Evolutionary conservation across 352 stramenopile species (phyloP).

Genomic region (Globisporangium carolinianum): DNA sequence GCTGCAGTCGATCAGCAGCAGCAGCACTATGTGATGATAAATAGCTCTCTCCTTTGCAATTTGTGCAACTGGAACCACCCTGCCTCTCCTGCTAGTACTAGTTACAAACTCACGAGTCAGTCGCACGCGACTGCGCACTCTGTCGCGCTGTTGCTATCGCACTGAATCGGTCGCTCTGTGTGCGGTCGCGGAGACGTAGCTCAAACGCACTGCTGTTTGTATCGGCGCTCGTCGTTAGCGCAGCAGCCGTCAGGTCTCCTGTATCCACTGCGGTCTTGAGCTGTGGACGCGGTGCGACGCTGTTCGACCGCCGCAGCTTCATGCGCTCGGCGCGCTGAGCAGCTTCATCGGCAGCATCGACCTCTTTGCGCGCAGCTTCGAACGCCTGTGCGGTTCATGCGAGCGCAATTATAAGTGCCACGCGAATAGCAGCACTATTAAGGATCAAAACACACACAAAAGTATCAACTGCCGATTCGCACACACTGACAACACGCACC

Average conservation of each 20-base stretch:
- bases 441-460: neutral
- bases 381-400: conserved; percentile 30
- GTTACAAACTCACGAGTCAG: too few relatives aligned
- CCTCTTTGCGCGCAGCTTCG: conserved; percentile 54
- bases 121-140: neutral
- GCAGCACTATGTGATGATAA: too few relatives aligned
- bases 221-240: too few relatives aligned
- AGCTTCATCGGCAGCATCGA: conserved; percentile 60
- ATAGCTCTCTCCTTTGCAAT: too few relatives aligned
- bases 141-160: neutral
- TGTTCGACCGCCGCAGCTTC: conserved; percentile 38
- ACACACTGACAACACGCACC: conserved; percentile 15
- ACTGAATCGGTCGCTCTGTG: neutral
- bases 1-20: too few relatives aligned
- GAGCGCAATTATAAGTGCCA: neutral
- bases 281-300: conserved; percentile 3
- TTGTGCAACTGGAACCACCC: too few relatives aligned
- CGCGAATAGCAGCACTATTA: neutral
- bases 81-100: too few relatives aligned
- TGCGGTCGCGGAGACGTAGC: too few relatives aligned
- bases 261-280: too few relatives aligned
- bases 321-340: conserved; percentile 44
- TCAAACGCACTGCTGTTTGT: too few relatives aligned
- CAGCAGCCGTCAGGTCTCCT: too few relatives aligned
- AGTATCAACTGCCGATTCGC: neutral